Evolutionary conservation across 2,329 filamentous ascomycete genomes (phyloP).

Genomic region (Penicillium digitatum): DNA sequence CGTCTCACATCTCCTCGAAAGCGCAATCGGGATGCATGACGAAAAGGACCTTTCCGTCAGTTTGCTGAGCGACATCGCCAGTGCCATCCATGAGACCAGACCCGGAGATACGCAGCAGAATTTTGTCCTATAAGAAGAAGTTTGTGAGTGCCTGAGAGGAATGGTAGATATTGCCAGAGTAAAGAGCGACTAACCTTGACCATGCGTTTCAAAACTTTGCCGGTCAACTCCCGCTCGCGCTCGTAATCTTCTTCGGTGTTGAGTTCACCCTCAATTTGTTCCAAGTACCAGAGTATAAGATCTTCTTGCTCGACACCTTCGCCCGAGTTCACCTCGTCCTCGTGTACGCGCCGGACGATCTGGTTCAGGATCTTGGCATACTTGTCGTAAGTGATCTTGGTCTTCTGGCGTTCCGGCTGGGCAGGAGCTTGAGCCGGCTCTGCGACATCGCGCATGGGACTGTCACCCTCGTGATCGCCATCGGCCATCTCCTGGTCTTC

Average conservation of each 20-base stretch:
- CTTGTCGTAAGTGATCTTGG: conserved; percentile 91
- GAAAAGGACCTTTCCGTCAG: conserved; percentile 62
- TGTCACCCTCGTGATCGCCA: conserved; percentile 48
- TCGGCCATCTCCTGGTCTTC: conserved; percentile 51
- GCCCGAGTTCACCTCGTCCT: conserved; percentile 69
- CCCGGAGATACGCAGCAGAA: conserved; percentile 63
- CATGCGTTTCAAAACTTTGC: conserved; percentile 91
- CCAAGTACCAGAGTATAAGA: conserved; percentile 83
- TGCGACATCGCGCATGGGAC: conserved; percentile 52
- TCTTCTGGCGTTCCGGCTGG: conserved; percentile 55
- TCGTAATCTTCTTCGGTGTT: conserved; percentile 77
- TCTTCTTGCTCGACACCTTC: conserved; percentile 83
- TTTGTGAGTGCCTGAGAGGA: background rate
- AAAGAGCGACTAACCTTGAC: conserved; percentile 64
- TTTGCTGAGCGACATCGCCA: conserved; percentile 50
- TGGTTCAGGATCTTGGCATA: conserved; percentile 87
- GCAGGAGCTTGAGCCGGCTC: conserved; percentile 37
- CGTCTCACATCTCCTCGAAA: conserved; percentile 62
- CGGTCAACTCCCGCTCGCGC: conserved; percentile 66
- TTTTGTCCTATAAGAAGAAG: conserved; percentile 50
- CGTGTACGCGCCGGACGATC: conserved; percentile 75
- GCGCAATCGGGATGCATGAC: conserved; percentile 93
- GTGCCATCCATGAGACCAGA: conserved; percentile 81
- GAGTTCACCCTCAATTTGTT: conserved; percentile 81
- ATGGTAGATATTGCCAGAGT: background rate